These are phyloP conservation scores for Alternaria conjuncta DNA, from an alignment of 2,329 filamentous ascomycete species.

Conservation along the genomic window DNA sequence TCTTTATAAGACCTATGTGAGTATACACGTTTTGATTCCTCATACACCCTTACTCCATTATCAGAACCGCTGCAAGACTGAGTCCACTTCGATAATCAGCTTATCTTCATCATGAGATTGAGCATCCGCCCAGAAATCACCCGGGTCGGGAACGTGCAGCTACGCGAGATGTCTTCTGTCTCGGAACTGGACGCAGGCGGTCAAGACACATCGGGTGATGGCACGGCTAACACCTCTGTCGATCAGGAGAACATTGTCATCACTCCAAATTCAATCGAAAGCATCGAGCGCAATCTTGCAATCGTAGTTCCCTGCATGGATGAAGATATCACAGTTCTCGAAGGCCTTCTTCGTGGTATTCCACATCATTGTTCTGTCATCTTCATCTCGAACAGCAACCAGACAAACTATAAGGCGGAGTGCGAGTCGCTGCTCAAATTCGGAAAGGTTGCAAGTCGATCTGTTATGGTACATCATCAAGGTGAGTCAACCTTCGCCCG, in stretches of 20 bases:
- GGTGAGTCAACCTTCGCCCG: constrained; percentile 12
- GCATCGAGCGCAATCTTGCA: constrained; percentile 15
- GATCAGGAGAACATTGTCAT: constrained; percentile 5
- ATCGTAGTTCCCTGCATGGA: constrained; percentile 24
- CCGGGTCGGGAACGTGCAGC: constrained; percentile 14
- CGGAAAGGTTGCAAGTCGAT: constrained; percentile 5
- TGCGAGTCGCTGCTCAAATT: constrained; percentile 5
- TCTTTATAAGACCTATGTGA: not conserved
- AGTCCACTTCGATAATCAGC: not conserved
- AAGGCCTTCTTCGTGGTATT: constrained; percentile 21
- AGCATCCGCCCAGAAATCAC: not conserved
- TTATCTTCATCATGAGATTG: not conserved
- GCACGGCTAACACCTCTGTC: not conserved
- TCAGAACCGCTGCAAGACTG: not conserved
- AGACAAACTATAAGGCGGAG: constrained; percentile 11
- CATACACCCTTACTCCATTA: not conserved
- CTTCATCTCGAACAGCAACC: constrained; percentile 20
- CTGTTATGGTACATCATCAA: constrained; percentile 14
- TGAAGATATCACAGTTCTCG: constrained; percentile 16
- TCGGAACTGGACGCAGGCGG: constrained; percentile 17
- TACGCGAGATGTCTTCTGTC: constrained; percentile 15
- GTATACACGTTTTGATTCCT: not conserved
- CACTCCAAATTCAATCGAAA: constrained; percentile 4
- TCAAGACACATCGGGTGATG: not conserved
- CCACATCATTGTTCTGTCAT: constrained; percentile 21